Base-by-base conservation (phyloP, 2,329 filamentous ascomycete genomes). In the Ascochyta clinopodiicola region DNA sequence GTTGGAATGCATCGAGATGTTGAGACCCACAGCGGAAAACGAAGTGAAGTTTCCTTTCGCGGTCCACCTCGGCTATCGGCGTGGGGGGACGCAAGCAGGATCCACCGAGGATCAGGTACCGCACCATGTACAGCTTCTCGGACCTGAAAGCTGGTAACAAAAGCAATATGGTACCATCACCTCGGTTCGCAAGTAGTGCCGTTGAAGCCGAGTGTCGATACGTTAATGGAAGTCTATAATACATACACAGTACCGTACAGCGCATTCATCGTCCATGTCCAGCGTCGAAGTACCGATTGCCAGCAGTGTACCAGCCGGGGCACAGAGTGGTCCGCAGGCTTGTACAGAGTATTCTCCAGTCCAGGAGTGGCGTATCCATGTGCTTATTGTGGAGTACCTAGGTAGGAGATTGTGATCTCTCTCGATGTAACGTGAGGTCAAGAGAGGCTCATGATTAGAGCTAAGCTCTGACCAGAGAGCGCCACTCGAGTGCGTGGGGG, bases 71-170 rank as follows among this genome's bases (percentile, higher is more conserved):
- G 46, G 54, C 32, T 51, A 56, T 50, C 56, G 60, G 67, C 69
- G 70, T 72, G 71, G 70, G 71, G 70, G 61, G 44, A 17, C 38
- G 45, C 44, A 25, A 46, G 39, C 42, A 25, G 51, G 60, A 59
- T 67, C 59, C 61, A 63, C 57, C 54, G 61, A 59, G 44, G 56
- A 66, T 70, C 70, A 75, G 70, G 71, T 66, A 74, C 72, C 59
- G 51, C 57, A 58, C 55, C 56, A 50, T 57, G 57, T 54, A 56
- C 57, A 35, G 45, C 24, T 44, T 44, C 13, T 45, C 47, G 59
- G 66, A 62, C 63, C 69, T 59, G 53, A 57, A 32, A 55, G 25
- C 46, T 66, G 66, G 63, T 60, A 66, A 44, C 49, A 70, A 67
- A 69, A 70, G 66, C 65, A 69, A 73, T 46, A 56, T 60, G 43